Conservation (phyloP, 2,329 filamentous ascomycete species). For the Fusarium musae region DNA sequence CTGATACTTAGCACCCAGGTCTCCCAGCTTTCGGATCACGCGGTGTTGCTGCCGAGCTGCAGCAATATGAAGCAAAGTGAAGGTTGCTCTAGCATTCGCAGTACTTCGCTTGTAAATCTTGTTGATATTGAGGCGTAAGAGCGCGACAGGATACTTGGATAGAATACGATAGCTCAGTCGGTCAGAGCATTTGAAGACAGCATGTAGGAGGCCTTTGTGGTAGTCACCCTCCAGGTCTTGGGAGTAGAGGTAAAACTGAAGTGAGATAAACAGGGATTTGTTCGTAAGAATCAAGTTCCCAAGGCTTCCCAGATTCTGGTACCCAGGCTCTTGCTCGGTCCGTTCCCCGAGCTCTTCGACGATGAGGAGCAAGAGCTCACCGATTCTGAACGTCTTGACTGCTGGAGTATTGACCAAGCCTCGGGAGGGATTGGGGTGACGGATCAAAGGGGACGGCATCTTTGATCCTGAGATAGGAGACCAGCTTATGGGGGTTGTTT, state of each 20-base stretch:
- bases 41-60: not conserved
- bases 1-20: not conserved
- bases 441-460: not conserved
- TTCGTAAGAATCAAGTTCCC: not conserved
- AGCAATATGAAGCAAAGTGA: conserved; percentile 16
- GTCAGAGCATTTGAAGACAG: not conserved
- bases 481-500: not conserved
- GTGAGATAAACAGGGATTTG: not conserved
- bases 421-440: not conserved
- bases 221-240: not conserved
- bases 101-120: too few relatives aligned
- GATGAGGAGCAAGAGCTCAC: not conserved
- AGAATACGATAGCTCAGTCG: not conserved
- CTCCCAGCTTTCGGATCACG: not conserved
- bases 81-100: not conserved
- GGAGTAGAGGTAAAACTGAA: not conserved
- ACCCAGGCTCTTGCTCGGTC: not conserved
- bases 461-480: not conserved
- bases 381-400: not conserved
- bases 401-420: not conserved
- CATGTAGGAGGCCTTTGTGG: not conserved
- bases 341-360: not conserved
- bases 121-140: not conserved
- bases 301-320: not conserved
- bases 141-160: not conserved